Percentiles rank a stretch among this genome's conserved stretches.
phyloP scores from a whole-genome alignment of 768 basidiomycete genomes.

The Boletellus ananas region DNA sequence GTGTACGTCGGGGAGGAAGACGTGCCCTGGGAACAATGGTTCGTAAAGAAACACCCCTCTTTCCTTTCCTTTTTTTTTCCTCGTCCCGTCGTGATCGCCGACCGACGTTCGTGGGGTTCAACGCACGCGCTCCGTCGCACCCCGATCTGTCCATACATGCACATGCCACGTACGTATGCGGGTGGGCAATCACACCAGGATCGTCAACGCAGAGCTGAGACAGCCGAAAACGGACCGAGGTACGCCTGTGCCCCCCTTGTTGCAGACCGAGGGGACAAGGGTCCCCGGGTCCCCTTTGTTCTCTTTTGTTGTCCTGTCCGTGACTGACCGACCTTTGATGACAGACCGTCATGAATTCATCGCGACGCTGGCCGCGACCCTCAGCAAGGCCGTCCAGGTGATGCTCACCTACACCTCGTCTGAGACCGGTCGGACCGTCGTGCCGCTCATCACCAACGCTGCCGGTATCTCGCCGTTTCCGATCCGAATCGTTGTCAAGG shows the following conservation, averaged over 20 bases:
- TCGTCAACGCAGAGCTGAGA: conserved; percentile 74
- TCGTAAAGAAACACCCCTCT: too few relatives aligned
- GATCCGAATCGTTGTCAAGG: conserved; percentile 60
- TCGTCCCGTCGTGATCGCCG: too few relatives aligned
- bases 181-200: conserved; percentile 41
- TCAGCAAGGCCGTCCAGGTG: conserved; percentile 62
- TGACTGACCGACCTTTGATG: too few relatives aligned
- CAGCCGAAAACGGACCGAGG: conserved; percentile 68
- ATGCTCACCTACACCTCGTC: conserved; percentile 80
- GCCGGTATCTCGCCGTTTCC: conserved; percentile 79
- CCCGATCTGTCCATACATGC: too few relatives aligned
- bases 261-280: too few relatives aligned
- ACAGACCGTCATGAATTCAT: conserved; percentile 52
- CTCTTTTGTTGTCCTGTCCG: too few relatives aligned
- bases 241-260: conserved; percentile 16
- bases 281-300: too few relatives aligned
- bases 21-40: conserved; percentile 88
- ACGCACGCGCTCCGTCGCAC: too few relatives aligned
- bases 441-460: conserved; percentile 78
- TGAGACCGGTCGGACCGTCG: conserved; percentile 66
- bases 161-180: too few relatives aligned
- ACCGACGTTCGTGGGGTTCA: too few relatives aligned
- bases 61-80: too few relatives aligned
- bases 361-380: conserved; percentile 51
- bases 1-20: conserved; percentile 74